Conservation (phyloP, 2,329 filamentous ascomycete species). For the Diaporthe ampelina region DNA sequence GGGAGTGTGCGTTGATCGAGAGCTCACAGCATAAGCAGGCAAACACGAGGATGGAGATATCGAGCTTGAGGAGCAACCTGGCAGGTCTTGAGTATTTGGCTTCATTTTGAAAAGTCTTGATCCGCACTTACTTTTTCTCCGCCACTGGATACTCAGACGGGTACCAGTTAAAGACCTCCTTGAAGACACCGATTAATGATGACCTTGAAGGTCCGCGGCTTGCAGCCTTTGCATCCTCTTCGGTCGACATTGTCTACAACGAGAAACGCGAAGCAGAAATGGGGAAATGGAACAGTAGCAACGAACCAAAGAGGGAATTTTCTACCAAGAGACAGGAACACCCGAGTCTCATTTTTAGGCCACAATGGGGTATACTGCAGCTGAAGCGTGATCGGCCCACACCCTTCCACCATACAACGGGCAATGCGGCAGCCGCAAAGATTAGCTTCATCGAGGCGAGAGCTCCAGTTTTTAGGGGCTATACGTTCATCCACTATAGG, state of each 20-base stretch:
- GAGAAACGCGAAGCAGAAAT: neutral
- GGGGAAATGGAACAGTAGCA: neutral
- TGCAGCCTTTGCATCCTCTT: neutral
- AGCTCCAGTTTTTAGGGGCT: too few relatives aligned
- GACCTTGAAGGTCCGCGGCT: constrained; percentile 30
- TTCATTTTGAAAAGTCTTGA: neutral
- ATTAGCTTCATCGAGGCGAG: neutral
- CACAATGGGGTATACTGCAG: neutral
- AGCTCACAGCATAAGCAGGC: constrained; percentile 51
- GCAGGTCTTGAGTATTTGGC: constrained; percentile 7
- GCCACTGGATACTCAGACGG: constrained; percentile 49
- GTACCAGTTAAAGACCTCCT: constrained; percentile 54
- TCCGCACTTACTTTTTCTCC: constrained; percentile 48
- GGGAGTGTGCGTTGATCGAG: too few relatives aligned
- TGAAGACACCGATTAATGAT: constrained; percentile 46
- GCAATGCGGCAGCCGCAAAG: neutral
- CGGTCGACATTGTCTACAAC: neutral
- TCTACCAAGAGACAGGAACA: neutral
- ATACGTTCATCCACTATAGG: too few relatives aligned
- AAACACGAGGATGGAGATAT: constrained; percentile 51
- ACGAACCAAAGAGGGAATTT: too few relatives aligned
- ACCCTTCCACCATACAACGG: constrained; percentile 37
- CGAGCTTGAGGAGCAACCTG: constrained; percentile 52
- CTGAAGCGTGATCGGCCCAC: constrained; percentile 22
- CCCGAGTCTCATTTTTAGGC: neutral